Percentiles rank a stretch among this genome's conserved stretches.
Evolutionary conservation across 176 grass and related monocot species (phyloP).

Genomic region (Rhynchospora tenuis): DNA sequence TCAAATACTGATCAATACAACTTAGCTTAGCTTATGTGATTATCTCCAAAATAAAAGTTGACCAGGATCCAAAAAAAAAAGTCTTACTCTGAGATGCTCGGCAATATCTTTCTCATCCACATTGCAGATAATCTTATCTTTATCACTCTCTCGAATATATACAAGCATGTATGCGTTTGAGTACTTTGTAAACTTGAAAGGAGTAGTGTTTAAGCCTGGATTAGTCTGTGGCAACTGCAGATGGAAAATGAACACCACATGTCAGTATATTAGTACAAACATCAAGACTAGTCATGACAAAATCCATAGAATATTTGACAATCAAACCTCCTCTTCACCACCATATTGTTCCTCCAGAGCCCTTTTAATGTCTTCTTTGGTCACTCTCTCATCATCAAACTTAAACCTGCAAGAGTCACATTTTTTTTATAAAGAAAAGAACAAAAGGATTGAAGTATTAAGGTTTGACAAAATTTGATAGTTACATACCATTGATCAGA

Average conservation of each 20-base stretch:
- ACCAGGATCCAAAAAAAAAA: neutral
- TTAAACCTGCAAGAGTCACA: slow-evolving; percentile 59
- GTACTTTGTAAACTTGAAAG: slow-evolving; percentile 99
- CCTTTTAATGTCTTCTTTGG: slow-evolving; percentile 90
- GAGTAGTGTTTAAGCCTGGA: slow-evolving; percentile 92
- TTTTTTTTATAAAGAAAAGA: slow-evolving; percentile 1
- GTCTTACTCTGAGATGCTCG: slow-evolving; percentile 83
- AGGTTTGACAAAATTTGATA: neutral
- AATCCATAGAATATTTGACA: slow-evolving; percentile 7
- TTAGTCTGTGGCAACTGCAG: slow-evolving; percentile 89
- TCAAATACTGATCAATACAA: neutral
- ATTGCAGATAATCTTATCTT: slow-evolving; percentile 98
- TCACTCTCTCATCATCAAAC: slow-evolving; percentile 98
- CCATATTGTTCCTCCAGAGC: slow-evolving; percentile 99
- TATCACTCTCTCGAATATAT: slow-evolving; percentile 98
- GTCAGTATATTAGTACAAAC: slow-evolving; percentile 17
- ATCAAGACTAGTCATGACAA: neutral
- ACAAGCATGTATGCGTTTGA: slow-evolving; percentile 99
- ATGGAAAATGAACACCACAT: slow-evolving; percentile 3
- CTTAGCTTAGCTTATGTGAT: neutral
- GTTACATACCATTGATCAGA: slow-evolving; percentile 75
- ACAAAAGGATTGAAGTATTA: neutral
- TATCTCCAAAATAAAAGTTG: slow-evolving; percentile 13
- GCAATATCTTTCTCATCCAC: slow-evolving; percentile 98
- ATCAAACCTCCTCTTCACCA: slow-evolving; percentile 90